These are phyloP conservation scores for Exophiala sp. DNA, from an alignment of 2,329 filamentous ascomycete species.

Conservation along the genomic window DNA sequence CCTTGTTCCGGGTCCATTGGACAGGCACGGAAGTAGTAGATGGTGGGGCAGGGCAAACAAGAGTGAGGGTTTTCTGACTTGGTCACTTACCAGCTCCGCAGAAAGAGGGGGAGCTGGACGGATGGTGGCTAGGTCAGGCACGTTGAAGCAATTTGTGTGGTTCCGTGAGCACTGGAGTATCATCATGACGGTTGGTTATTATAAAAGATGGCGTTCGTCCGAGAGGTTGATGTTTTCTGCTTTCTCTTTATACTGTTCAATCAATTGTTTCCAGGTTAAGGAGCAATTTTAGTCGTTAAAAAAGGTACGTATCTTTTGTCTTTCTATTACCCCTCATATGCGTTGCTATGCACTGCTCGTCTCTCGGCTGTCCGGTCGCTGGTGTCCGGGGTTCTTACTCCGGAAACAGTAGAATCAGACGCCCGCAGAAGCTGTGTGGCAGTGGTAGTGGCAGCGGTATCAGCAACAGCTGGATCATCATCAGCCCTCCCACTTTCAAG, in stretches of 20 bases:
- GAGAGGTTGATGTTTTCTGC: not conserved
- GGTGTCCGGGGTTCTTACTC: too few relatives aligned
- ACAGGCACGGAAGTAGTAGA: not conserved
- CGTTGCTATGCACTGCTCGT: not conserved
- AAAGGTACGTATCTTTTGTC: slow-evolving; percentile 12
- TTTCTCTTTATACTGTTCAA: too few relatives aligned
- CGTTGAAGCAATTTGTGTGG: not conserved
- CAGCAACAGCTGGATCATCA: not conserved
- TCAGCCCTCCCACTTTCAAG: not conserved
- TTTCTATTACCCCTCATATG: not conserved
- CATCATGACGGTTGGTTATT: not conserved
- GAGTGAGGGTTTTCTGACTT: not conserved
- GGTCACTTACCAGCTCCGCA: slow-evolving; percentile 5
- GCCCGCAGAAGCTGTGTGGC: too few relatives aligned
- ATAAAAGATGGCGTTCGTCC: slow-evolving; percentile 19
- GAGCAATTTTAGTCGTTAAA: not conserved
- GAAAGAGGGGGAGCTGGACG: slow-evolving; percentile 6
- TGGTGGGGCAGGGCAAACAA: not conserved
- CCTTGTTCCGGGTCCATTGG: not conserved
- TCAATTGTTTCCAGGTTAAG: not conserved
- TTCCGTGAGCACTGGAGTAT: not conserved
- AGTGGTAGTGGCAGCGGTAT: not conserved
- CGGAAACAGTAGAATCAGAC: too few relatives aligned
- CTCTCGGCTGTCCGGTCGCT: too few relatives aligned
- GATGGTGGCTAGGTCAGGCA: not conserved